These are phyloP conservation scores for Lophiotrema nucula DNA, from an alignment of 495 filamentous ascomycete genomes.

Conservation along the genomic window DNA sequence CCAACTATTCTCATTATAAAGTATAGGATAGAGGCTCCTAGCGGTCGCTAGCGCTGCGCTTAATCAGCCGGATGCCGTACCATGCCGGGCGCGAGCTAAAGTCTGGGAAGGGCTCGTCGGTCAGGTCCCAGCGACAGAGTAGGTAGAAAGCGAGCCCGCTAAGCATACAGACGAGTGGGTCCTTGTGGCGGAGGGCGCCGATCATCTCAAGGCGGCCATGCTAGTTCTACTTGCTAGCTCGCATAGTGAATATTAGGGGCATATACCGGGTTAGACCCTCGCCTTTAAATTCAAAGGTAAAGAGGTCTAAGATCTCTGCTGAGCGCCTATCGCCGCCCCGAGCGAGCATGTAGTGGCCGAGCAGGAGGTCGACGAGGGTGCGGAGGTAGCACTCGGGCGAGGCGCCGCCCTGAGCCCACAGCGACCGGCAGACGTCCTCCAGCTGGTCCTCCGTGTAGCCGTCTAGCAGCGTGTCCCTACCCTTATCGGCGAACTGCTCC, in stretches of 20 bases:
- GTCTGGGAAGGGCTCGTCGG: constrained; percentile 12
- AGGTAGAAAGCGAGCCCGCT: constrained; percentile 21
- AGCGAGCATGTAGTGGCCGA: constrained; percentile 6
- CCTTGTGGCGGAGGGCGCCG: constrained; percentile 7
- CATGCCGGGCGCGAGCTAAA: constrained; percentile 7
- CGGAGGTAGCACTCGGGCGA: not conserved
- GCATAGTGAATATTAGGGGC: constrained; percentile 16
- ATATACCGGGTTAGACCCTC: constrained; percentile 14
- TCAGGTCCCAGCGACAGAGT: constrained; percentile 20
- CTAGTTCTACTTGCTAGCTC: constrained; percentile 19
- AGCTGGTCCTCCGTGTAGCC: constrained; percentile 2
- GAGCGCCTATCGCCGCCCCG: not conserved
- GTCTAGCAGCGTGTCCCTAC: constrained; percentile 7
- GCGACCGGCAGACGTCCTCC: not conserved
- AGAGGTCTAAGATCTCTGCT: constrained; percentile 18
- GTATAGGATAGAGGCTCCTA: constrained; percentile 8
- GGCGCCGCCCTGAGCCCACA: not conserved
- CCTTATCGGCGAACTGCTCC: constrained; percentile 1
- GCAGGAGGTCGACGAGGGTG: not conserved
- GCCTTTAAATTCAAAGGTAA: constrained; percentile 20
- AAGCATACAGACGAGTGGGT: constrained; percentile 18
- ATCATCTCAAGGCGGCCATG: constrained; percentile 10
- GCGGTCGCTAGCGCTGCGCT: not conserved
- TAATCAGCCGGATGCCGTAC: constrained; percentile 12
- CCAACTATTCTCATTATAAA: constrained; percentile 3